phyloP scores from a whole-genome alignment of 2,329 filamentous ascomycete genomes.

The Fusarium pilosicola region DNA sequence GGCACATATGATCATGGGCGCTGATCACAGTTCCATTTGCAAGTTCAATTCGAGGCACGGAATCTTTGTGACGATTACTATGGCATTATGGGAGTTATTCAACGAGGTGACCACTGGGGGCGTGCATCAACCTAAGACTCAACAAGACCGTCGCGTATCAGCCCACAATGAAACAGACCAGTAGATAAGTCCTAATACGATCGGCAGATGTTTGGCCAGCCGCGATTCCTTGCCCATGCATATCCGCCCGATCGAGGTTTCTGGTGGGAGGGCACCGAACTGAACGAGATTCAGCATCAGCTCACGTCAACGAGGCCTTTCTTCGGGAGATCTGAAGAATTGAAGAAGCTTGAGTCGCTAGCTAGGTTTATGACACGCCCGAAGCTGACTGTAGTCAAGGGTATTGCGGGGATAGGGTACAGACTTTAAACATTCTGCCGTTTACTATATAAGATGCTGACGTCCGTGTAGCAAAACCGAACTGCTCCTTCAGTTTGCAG shows the following conservation, averaged over 20 bases:
- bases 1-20: background rate
- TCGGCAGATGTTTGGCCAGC: background rate
- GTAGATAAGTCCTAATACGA: background rate
- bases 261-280: background rate
- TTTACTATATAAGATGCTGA: no score
- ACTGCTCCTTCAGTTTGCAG: no score
- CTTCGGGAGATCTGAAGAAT: background rate
- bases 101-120: accelerated
- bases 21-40: background rate
- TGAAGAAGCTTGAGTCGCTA: no score
- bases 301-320: accelerated
- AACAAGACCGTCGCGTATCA: background rate
- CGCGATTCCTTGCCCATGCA: background rate
- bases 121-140: accelerated
- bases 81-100: accelerated
- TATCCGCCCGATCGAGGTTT: background rate
- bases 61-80: background rate
- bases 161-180: background rate
- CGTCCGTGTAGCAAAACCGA: no score
- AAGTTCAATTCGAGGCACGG: background rate
- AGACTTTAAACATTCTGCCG: no score
- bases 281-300: background rate
- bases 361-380: no score
- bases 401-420: background rate
- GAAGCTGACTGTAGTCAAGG: background rate